These are phyloP conservation scores for Psilocybe subaeruginosa DNA, from an alignment of 768 basidiomycete genomes.

Conservation along the genomic window DNA sequence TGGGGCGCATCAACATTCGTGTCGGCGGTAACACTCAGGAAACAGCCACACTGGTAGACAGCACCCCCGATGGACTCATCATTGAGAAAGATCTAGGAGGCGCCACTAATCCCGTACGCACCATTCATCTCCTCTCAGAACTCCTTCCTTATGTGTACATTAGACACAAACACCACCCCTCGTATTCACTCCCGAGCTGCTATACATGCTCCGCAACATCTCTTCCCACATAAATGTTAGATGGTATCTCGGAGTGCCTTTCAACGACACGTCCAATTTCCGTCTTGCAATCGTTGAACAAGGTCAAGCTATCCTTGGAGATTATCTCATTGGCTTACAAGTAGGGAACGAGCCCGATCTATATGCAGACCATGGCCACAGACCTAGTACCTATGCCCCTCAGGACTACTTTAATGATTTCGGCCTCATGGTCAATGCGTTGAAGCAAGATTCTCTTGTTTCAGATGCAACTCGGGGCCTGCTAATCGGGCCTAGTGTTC, in stretches of 20 bases:
- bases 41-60: constrained; percentile 51
- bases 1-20: constrained; percentile 64
- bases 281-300: constrained; percentile 58
- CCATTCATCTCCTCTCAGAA: neutral
- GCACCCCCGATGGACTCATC: constrained; percentile 47
- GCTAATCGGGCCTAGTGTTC: constrained; percentile 61
- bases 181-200: constrained; percentile 65
- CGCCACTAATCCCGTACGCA: constrained; percentile 42
- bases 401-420: constrained; percentile 61
- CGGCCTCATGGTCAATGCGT: constrained; percentile 44
- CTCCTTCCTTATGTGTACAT: neutral
- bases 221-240: constrained; percentile 60
- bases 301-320: constrained; percentile 67
- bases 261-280: constrained; percentile 64
- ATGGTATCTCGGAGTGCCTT: constrained; percentile 73
- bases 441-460: constrained; percentile 39
- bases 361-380: constrained; percentile 45
- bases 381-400: constrained; percentile 41
- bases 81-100: constrained; percentile 49
- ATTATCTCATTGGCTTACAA: constrained; percentile 70
- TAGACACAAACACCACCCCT: constrained; percentile 74
- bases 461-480: constrained; percentile 34
- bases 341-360: constrained; percentile 73
- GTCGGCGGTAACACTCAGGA: constrained; percentile 86
- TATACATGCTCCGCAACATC: constrained; percentile 69